phyloP scores from a whole-genome alignment of 495 filamentous ascomycete genomes.

The Hypoxylon lienhwacheense region DNA sequence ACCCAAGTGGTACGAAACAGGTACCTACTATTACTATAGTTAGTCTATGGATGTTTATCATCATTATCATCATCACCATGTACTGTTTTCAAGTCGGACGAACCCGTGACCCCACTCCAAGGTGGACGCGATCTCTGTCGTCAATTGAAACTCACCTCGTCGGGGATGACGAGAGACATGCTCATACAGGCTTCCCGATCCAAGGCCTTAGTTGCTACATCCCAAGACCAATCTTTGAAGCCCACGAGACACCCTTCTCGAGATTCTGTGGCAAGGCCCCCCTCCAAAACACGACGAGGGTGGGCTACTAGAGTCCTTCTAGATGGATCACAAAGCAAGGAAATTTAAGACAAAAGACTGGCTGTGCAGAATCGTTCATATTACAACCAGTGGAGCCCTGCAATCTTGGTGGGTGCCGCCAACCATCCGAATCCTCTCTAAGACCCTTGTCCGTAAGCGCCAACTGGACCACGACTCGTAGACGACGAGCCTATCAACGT shows the following conservation, averaged over 20 bases:
- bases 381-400: slow-evolving; percentile 48
- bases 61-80: no score
- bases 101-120: slow-evolving; percentile 21
- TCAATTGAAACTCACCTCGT: slow-evolving; percentile 33
- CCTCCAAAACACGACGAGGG: slow-evolving; percentile 31
- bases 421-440: slow-evolving; percentile 50
- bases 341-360: slow-evolving; percentile 53
- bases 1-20: no score
- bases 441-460: slow-evolving; percentile 54
- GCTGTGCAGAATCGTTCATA: slow-evolving; percentile 47
- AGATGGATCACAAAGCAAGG: slow-evolving; percentile 45
- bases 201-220: slow-evolving; percentile 35
- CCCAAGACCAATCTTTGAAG: slow-evolving; percentile 45
- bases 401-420: slow-evolving; percentile 49
- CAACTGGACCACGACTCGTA: slow-evolving; percentile 50
- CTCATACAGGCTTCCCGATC: slow-evolving; percentile 31
- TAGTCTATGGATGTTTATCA: no score
- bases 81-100: slow-evolving; percentile 30
- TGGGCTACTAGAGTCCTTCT: slow-evolving; percentile 37
- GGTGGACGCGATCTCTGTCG: slow-evolving; percentile 22
- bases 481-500: slow-evolving; percentile 52
- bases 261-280: slow-evolving; percentile 48
- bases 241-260: slow-evolving; percentile 51
- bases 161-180: slow-evolving; percentile 42
- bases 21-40: slow-evolving; percentile 18